Evolutionary conservation across 768 basidiomycete species (phyloP).

Genomic region (Favolaschia claudopus): DNA sequence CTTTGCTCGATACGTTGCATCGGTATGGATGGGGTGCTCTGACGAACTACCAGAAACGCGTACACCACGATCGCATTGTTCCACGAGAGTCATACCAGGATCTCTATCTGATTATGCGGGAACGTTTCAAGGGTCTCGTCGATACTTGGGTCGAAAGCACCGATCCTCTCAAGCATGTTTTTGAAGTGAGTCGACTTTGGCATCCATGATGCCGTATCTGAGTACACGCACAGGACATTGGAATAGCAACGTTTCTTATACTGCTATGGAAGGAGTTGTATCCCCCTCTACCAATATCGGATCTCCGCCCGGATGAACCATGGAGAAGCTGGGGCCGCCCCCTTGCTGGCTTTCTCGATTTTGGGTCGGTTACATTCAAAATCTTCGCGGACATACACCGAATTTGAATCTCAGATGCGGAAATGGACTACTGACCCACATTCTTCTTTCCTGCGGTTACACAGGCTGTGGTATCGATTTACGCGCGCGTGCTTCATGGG

Average conservation of each 20-base stretch:
- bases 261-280: constrained; percentile 88
- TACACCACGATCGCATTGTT: constrained; percentile 82
- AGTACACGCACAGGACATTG: constrained; percentile 73
- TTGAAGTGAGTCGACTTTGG: constrained; percentile 64
- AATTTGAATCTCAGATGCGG: constrained; percentile 73
- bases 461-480: constrained; percentile 85
- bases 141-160: constrained; percentile 82
- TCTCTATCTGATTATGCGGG: constrained; percentile 86
- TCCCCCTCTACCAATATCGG: constrained; percentile 16
- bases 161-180: constrained; percentile 90
- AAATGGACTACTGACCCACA: constrained; percentile 92
- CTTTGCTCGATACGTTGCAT: constrained; percentile 82
- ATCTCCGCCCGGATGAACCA: constrained; percentile 42
- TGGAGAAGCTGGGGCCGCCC: constrained; percentile 85
- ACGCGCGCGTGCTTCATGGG: constrained; percentile 86
- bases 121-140: constrained; percentile 80
- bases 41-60: constrained; percentile 86
- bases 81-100: constrained; percentile 87
- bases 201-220: neutral
- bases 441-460: constrained; percentile 86
- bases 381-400: neutral
- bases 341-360: constrained; percentile 85
- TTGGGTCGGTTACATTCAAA: constrained; percentile 63
- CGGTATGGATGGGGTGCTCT: constrained; percentile 89
- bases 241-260: constrained; percentile 93